A percentile compares a stretch with the other conserved stretches of the same genome.
phyloP scores from a whole-genome alignment of 2,329 filamentous ascomycete species.

The Lomentospora prolificans region DNA sequence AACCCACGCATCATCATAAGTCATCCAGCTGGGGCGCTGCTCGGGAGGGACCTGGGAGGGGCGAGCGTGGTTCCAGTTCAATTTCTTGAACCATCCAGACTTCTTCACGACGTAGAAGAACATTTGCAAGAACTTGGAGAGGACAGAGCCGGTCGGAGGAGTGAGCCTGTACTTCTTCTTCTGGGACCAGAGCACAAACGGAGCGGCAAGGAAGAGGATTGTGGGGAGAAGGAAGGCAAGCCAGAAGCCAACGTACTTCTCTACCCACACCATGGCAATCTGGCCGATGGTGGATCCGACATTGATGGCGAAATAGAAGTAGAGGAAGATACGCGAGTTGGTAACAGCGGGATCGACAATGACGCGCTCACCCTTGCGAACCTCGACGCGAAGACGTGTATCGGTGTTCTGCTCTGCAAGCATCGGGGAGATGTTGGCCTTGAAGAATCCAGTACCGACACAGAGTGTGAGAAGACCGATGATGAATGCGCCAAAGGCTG shows the following conservation, averaged over 20 bases:
- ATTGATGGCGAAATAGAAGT: slow-evolving; percentile 51
- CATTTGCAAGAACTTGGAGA: slow-evolving; percentile 56
- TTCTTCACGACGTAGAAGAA: slow-evolving; percentile 52
- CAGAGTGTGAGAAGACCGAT: slow-evolving; percentile 48
- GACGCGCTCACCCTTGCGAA: slow-evolving; percentile 51
- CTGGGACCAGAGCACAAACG: slow-evolving; percentile 49
- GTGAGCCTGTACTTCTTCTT: slow-evolving; percentile 50
- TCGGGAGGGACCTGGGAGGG: slow-evolving; percentile 49
- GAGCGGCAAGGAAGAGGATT: slow-evolving; percentile 51
- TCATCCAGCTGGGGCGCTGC: slow-evolving; percentile 62
- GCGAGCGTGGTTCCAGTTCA: slow-evolving; percentile 60
- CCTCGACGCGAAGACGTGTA: slow-evolving; percentile 46
- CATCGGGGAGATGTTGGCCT: slow-evolving; percentile 65
- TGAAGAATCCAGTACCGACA: slow-evolving; percentile 70
- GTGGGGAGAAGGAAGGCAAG: slow-evolving; percentile 61
- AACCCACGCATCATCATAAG: slow-evolving; percentile 75
- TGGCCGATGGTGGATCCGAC: slow-evolving; percentile 52
- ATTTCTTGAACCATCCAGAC: slow-evolving; percentile 50
- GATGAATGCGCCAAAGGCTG: slow-evolving; percentile 56
- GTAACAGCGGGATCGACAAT: slow-evolving; percentile 63
- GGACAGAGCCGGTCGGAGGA: slow-evolving; percentile 63
- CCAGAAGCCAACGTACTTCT: slow-evolving; percentile 71
- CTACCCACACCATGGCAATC: slow-evolving; percentile 61
- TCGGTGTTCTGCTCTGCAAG: slow-evolving; percentile 62
- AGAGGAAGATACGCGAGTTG: slow-evolving; percentile 58